A percentile compares a stretch with the other conserved stretches of the same genome.
Evolutionary conservation across 768 basidiomycete species (phyloP).

Genomic region (Hydnomerulius pinastri): DNA sequence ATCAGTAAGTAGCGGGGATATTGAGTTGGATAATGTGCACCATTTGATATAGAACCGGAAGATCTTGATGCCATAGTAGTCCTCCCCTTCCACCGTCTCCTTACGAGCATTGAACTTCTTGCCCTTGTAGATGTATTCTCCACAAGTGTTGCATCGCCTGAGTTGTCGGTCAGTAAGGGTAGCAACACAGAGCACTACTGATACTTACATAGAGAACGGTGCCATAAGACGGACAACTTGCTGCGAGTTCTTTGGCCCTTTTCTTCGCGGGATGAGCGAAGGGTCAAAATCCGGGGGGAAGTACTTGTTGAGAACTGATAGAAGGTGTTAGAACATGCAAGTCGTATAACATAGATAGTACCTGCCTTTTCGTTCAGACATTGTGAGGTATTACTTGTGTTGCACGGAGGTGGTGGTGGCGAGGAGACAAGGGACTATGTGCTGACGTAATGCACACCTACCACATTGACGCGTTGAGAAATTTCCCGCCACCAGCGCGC

Average conservation of each 20-base stretch:
- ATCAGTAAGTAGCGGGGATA: conserved; percentile 14
- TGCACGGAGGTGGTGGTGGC: conserved; percentile 5
- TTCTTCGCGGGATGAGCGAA: conserved; percentile 89
- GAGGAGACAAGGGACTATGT: conserved; percentile 7
- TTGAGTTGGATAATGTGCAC: conserved; percentile 40
- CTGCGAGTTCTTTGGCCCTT: conserved; percentile 90
- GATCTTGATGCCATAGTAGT: conserved; percentile 98
- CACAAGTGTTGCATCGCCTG: conserved; percentile 93
- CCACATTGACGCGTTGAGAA: conserved; percentile 30
- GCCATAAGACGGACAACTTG: conserved; percentile 99
- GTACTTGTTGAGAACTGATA: conserved; percentile 86
- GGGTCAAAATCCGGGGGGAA: conserved; percentile 99
- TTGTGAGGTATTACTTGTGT: conserved; percentile 35
- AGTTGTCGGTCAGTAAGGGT: conserved; percentile 10
- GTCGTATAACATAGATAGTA: background rate
- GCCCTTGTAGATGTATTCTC: conserved; percentile 98
- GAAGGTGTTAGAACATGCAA: conserved; percentile 8
- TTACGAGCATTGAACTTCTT: conserved; percentile 99
- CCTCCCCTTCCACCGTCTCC: conserved; percentile 96
- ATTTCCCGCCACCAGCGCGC: conserved; percentile 30
- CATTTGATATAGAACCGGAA: conserved; percentile 94
- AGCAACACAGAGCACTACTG: background rate
- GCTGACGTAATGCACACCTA: conserved; percentile 31
- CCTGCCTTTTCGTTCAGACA: conserved; percentile 85
- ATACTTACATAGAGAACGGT: conserved; percentile 90